Percentiles rank a stretch among this genome's conserved stretches.
phyloP scores from a whole-genome alignment of 2,329 filamentous ascomycete genomes.

The Sphaerulina musiva region DNA sequence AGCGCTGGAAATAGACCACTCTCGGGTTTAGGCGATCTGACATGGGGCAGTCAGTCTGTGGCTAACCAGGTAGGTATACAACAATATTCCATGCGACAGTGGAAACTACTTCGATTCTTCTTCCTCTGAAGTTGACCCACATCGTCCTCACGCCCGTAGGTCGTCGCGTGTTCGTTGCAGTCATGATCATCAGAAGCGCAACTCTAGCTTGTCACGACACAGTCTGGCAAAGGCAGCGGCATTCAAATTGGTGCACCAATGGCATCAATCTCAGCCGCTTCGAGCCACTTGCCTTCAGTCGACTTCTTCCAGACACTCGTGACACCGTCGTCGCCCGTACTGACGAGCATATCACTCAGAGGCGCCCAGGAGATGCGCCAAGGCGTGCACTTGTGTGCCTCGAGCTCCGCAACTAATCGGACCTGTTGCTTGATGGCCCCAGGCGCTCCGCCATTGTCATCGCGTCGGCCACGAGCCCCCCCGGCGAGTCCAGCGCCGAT shows the following conservation, averaged over 20 bases:
- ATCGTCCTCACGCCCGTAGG: no score
- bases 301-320: constrained; percentile 47
- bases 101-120: no score
- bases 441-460: constrained; percentile 49
- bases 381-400: constrained; percentile 62
- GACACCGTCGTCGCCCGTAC: constrained; percentile 68
- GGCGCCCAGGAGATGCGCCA: constrained; percentile 65
- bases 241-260: background rate
- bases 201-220: no score
- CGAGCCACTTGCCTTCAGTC: constrained; percentile 43
- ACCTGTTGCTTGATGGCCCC: constrained; percentile 60
- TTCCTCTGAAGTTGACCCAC: no score
- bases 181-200: no score
- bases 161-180: no score
- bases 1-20: no score
- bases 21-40: no score
- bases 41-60: no score
- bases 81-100: no score
- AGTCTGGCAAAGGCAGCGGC: no score
- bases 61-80: no score
- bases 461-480: constrained; percentile 44
- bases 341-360: constrained; percentile 62
- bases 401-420: constrained; percentile 60
- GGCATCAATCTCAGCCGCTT: constrained; percentile 45
- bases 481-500: constrained; percentile 50